These are phyloP conservation scores for Ceratobasidium sp. DNA, from an alignment of 1,284 basidiomycete species.

Conservation along the genomic window DNA sequence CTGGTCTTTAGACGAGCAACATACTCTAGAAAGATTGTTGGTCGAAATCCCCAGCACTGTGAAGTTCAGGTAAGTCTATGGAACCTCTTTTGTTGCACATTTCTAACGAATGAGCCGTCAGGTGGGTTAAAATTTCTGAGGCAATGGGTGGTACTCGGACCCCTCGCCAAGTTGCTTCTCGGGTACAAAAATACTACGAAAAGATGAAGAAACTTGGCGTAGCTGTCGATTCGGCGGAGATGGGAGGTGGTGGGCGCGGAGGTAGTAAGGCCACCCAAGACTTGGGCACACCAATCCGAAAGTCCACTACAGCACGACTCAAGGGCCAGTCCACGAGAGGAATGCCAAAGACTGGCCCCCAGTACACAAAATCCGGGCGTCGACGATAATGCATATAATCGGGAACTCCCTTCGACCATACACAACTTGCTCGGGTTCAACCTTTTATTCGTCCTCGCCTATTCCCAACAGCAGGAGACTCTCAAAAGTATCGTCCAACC, in stretches of 20 bases:
- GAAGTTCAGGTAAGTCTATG: constrained; percentile 69
- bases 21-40: constrained; percentile 75
- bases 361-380: constrained; percentile 41
- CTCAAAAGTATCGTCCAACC: constrained; percentile 76
- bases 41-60: constrained; percentile 82
- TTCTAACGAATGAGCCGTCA: constrained; percentile 53
- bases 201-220: constrained; percentile 80
- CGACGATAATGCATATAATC: constrained; percentile 36
- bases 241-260: constrained; percentile 42
- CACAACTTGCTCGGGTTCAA: not conserved
- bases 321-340: constrained; percentile 34
- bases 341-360: constrained; percentile 35
- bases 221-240: constrained; percentile 51
- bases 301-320: not conserved
- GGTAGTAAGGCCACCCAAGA: constrained; percentile 38
- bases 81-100: too few relatives aligned
- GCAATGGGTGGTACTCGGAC: constrained; percentile 81
- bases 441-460: constrained; percentile 14
- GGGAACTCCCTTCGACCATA: not conserved
- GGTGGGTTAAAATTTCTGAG: constrained; percentile 81
- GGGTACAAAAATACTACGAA: constrained; percentile 86
- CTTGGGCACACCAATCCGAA: constrained; percentile 14
- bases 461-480: constrained; percentile 70
- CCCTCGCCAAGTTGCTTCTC: constrained; percentile 83
- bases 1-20: constrained; percentile 80